Percentiles rank a stretch among this genome's conserved stretches.
These are phyloP conservation scores for Heterotrichella gracilis DNA, from an alignment of 352 stramenopile genomes.

Conservation along the genomic window DNA sequence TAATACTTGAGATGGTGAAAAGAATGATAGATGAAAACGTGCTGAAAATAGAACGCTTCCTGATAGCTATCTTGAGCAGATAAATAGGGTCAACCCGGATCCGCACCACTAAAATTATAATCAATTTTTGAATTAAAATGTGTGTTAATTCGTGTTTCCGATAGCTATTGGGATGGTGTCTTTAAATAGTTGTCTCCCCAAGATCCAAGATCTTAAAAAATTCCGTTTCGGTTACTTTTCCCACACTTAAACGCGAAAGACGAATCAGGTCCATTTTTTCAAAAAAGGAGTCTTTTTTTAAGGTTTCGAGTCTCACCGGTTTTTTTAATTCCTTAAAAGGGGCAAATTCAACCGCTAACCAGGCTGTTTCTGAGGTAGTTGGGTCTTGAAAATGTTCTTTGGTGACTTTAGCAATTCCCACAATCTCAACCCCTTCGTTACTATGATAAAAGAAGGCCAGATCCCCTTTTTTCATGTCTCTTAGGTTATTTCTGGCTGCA, in stretches of 20 bases:
- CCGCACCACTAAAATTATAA: no score
- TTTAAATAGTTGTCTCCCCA: background rate
- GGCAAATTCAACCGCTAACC: background rate
- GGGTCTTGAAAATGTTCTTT: background rate
- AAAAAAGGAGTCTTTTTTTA: background rate
- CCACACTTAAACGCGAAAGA: background rate
- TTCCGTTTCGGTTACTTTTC: background rate
- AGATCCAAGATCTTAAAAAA: background rate
- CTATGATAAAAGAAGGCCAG: background rate
- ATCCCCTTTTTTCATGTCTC: background rate
- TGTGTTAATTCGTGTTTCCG: no score
- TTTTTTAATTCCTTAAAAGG: background rate
- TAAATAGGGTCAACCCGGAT: no score
- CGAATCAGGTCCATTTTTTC: background rate
- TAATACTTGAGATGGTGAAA: no score
- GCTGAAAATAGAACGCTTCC: no score
- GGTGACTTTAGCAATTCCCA: background rate
- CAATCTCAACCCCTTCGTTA: background rate
- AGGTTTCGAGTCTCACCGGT: background rate
- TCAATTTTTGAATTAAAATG: no score
- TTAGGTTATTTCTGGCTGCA: background rate
- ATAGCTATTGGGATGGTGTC: no score
- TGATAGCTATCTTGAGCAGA: no score
- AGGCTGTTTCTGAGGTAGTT: background rate
- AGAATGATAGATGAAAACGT: no score